Base-by-base conservation (phyloP, 768 basidiomycete genomes). In the Hericium rajendrae region DNA sequence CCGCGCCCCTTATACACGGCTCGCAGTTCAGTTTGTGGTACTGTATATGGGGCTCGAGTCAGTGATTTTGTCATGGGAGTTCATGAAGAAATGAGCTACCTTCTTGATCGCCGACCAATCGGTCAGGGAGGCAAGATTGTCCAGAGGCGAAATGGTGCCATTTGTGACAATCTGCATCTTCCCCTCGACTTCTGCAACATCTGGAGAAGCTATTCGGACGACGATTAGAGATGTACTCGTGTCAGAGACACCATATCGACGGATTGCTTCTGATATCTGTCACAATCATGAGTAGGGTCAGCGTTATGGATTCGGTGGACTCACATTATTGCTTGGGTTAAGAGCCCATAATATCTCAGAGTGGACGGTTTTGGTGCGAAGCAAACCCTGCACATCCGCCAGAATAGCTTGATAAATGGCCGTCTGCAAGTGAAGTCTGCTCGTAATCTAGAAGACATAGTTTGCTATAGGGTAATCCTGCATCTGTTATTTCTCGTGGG, bases 341-440 rank as follows among this genome's bases (percentile, higher is more conserved):
- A 97, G 74, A 20, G 81, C 72, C 77, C 88, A 93, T n/a, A 97
- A 75, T 53, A 97, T 78, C 69, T 98, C 94, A 0, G 92, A 92
- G 67, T 97, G 94, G 0, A 94, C 72, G 1, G 92, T 91, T 72
- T 87, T 91, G 1, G 94, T 94, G 50, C 86, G 78, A 57, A 95
- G 73, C 0, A 73, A 65, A 20, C 73, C 75, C 43, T 85, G 79
- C 2, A 78, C 68, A 28, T 80, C 76, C 0, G 91, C 81, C 11
- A 94, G 72, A n/a, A 91, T 73, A 1, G 92, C 86, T 63, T 92
- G 89, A 55, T 86, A 77, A 11, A 94, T 78, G 0, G 91, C 94
- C 0, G 91, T 93, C 67, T 90, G 82, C 12, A 97, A 72, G 64
- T 95, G 94, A 48, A 85, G 67, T 3, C 77, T 69, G 56, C 92